Conservation (phyloP, 169 alveolate species). For the Theileria equi region DNA sequence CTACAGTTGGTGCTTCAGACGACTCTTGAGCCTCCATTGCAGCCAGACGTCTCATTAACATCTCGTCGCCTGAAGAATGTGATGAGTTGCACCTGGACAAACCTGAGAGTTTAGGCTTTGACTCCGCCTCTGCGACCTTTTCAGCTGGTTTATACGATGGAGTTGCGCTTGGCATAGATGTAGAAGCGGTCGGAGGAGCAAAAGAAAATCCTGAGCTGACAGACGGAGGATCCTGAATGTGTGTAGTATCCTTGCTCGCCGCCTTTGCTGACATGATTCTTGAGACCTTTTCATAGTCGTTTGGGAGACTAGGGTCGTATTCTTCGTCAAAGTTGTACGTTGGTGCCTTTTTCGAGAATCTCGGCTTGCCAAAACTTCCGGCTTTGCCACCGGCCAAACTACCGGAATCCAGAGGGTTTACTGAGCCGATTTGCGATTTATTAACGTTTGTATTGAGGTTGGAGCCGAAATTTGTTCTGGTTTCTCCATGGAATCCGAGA, state of each 20-base stretch:
- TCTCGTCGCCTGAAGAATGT: slow-evolving; percentile 18
- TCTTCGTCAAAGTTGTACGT: slow-evolving; percentile 49
- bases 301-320: slow-evolving; percentile 59
- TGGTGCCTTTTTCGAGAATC: too few relatives aligned
- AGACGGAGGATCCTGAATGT: too few relatives aligned
- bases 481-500: neutral
- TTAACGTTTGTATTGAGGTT: neutral
- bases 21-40: slow-evolving; percentile 19
- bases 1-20: slow-evolving; percentile 2
- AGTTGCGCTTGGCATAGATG: neutral
- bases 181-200: neutral
- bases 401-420: too few relatives aligned
- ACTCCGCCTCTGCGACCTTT: too few relatives aligned
- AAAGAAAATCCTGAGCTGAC: too few relatives aligned
- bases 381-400: too few relatives aligned
- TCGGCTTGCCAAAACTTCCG: too few relatives aligned
- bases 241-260: neutral
- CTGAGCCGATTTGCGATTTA: too few relatives aligned
- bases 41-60: slow-evolving; percentile 26
- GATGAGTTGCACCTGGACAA: neutral
- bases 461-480: neutral
- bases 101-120: slow-evolving; percentile 30
- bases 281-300: slow-evolving; percentile 45
- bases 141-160: neutral
- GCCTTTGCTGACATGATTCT: neutral